Base-by-base conservation (phyloP, 108 stramenopile genomes). In the Aureococcus anophagefferens region DNA sequence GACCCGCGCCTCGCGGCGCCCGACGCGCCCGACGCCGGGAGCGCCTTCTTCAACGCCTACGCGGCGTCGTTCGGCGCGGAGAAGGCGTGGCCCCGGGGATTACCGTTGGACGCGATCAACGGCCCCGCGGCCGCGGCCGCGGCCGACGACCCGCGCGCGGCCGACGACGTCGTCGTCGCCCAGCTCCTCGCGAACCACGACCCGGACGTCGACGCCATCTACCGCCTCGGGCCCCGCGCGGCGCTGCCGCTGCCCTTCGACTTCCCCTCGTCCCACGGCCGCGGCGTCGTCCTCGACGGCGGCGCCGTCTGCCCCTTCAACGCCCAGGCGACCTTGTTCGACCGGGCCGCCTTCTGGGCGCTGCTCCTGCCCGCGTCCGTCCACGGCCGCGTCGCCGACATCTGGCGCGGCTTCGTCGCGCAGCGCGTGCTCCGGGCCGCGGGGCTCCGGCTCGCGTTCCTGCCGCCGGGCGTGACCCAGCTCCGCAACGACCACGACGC, bases 171-270 rank as follows among this genome's bases (percentile, higher is more conserved):
- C 46, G 85, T 73, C 46, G 82, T 85, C 15, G 64, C 86, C 25
- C 88, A 88, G 74, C 74, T 35, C 68, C 73, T 80, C 11, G 84
- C 84, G 0, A 72, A 86, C 65, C 69, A 68, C 45, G 79, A 88
- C 72, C 87, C 87, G 0, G 87, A 88, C 46, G 76, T 88, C 29
- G 88, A 88, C 72, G 88, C 88, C 0, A 74, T 86, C 25, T 83
- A 86, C 66, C 74, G 88, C 31, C 64, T 88, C 33, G 80, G 79
- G 21, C 64, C 71, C 34, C 74, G 40, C 5, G 13, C 5, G 9
- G 40, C 72, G 66, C 65, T 77, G n/a, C 83, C 77, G 15, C 73
- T 76, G 68, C 31, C 0, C 44, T 88, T 74, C 81, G 69, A 40
- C 30, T 65, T 33, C 29, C 68, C 62, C 9, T 1, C 68, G 36